Evolutionary conservation across 768 basidiomycete species (phyloP), one percentile per base, ranked within the genome.

Genomic region (Paxillus rubicundulus): DNA sequence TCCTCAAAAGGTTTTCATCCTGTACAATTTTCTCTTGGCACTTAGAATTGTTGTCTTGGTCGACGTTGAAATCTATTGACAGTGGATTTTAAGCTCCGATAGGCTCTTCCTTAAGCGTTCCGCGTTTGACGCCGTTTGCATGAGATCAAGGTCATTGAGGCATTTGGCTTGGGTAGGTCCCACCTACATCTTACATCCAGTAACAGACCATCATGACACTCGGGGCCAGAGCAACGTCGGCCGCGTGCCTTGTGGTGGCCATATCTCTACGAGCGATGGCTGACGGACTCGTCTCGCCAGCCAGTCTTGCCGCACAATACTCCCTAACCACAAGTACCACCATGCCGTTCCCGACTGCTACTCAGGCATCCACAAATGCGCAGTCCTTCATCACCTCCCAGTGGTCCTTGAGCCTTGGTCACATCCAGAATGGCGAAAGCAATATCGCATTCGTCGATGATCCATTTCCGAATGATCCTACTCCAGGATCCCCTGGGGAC

Each of bases 381-480:
- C 74, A 79, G 54, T 66, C 70, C 0, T 75, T 82, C 56, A 66
- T 89, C 9, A 69, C 74, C 18, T 75, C 77, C 9, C 66, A 77
- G 21, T 90, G 87, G 87, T 77, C 75, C 36, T 74, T 89, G 6
- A 78, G 71, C 63, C 82, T 81, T 59, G 82, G 79, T 13, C 77
- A 72, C 37, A 77, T 91, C 28, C 82, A 86, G 56, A 78, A 86
- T 56, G 78, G 80, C 34, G 72, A 70, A 0, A 57, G 69, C 42
- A 77, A 86, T 59, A 65, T 89, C 50, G 74, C 73, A 8, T 89
- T 89, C 63, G 84, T 88, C 42, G 50, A 61, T 14, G 86, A 91
- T 62, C 85, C 87, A 0, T 89, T 85, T 68, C 81, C 86, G 5
- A 72, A 72, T 50, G 68, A 72, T 9, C 70, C 75, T 8, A 71